These are phyloP conservation scores for Solanum appendiculatum DNA, from an alignment of 257 asterid genomes.

Conservation along the genomic window DNA sequence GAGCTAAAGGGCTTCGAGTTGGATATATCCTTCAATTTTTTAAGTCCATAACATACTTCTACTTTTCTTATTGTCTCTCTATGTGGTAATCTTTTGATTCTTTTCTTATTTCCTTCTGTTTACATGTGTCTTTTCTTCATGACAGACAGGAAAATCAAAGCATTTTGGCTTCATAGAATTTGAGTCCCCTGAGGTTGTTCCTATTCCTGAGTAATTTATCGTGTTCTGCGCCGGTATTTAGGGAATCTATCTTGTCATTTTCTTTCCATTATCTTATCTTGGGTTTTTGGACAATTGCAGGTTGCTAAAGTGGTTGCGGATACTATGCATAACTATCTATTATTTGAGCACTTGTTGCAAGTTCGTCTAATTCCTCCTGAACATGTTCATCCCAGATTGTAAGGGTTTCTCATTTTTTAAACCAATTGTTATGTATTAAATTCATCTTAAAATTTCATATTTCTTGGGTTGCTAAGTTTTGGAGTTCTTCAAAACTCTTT, in stretches of 20 bases:
- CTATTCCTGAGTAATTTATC: not conserved
- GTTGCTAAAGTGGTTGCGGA: conserved; percentile 89
- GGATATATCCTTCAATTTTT: not conserved
- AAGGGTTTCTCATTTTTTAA: conserved; percentile 12
- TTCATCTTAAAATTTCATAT: not conserved
- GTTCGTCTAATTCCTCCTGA: conserved; percentile 67
- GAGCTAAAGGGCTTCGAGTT: not conserved
- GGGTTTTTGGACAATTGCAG: conserved; percentile 27
- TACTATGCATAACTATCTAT: conserved; percentile 80
- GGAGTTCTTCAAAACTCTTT: not conserved
- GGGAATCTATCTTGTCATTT: not conserved
- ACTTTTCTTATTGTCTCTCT: not conserved
- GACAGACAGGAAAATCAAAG: conserved; percentile 91
- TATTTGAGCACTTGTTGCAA: conserved; percentile 80
- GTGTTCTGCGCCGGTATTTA: not conserved
- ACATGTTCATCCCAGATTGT: conserved; percentile 71
- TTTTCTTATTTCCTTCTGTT: not conserved
- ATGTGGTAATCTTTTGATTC: not conserved
- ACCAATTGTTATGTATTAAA: not conserved
- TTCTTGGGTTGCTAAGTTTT: not conserved
- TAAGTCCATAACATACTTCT: not conserved
- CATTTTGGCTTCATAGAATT: conserved; percentile 93
- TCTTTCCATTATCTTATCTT: not conserved
- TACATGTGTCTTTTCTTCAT: not conserved
- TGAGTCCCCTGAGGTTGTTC: conserved; percentile 80